Base-by-base conservation (phyloP, 2,329 filamentous ascomycete genomes). In the Penicillium sp. region DNA sequence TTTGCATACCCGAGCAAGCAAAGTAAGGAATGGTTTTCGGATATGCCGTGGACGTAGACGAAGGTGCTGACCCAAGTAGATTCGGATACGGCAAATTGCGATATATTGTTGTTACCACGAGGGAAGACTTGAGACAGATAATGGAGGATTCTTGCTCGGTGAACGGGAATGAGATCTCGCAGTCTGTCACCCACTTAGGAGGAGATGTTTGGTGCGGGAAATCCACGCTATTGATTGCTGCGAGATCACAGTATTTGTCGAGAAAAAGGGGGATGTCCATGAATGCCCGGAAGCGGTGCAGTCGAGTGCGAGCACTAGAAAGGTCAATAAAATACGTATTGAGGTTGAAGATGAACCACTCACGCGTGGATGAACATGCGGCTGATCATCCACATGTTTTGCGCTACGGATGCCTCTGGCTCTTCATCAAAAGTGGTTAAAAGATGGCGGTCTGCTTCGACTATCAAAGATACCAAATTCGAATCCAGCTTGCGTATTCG, bases 211-310 rank as follows among this genome's bases (percentile, higher is more conserved):
- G 35, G 2, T 49, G 52, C 5, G 59, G 55, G 21, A 57, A 50
- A 21, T 53, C 36, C 10, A 61, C 39, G 21, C 33, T 59, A 36
- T 64, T 63, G 17, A 67, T 64, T 13, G 65, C 61, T 3, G 58
- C 35, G 19, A 68, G 61, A 27, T 69, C 65, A 27, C 67, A 68
- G 39, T 64, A 61, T 45, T 63, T 62, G 6, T 67, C 61, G 0
- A 68, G 39, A n/a, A 69, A 68, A 4, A 70, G 29, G 0, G 68
- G 68, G 6, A 65, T 53, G 27, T 68, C 67, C 44, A 62, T 51
- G 13, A 70, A 70, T 19, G 68, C 67, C 12, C 61, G 56, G 57
- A 66, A 68, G 0, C 67, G 65, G 31, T 69, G 67, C 0, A 67
- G 52, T 27, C 61, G 64, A 17, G 61, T 57, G 25, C 66, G 61